Conservation (phyloP, 2,329 filamentous ascomycete genomes). For the Cercospora berteroae region DNA sequence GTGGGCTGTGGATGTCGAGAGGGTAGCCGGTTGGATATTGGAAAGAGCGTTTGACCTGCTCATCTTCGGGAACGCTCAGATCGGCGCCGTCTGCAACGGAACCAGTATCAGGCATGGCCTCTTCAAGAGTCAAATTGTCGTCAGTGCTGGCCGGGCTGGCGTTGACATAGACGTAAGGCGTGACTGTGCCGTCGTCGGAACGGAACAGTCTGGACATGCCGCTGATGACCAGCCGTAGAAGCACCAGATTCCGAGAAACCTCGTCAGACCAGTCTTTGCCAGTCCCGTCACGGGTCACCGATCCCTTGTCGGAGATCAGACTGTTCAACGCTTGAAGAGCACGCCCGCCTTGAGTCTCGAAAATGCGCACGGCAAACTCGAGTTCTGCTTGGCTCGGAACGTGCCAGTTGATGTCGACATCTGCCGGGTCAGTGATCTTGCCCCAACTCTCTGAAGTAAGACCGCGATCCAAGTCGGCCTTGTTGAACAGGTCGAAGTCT, state of each 20-base stretch:
- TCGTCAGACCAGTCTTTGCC: slow-evolving; percentile 99
- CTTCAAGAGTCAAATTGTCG: slow-evolving; percentile 32
- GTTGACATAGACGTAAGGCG: slow-evolving; percentile 43
- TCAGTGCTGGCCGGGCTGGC: slow-evolving; percentile 54
- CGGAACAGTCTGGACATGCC: slow-evolving; percentile 90
- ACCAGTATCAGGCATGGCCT: slow-evolving; percentile 32
- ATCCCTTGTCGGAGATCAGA: slow-evolving; percentile 77
- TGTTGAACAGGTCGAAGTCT: slow-evolving; percentile 84
- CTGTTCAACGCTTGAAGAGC: slow-evolving; percentile 72
- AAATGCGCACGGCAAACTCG: slow-evolving; percentile 83
- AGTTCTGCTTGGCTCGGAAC: slow-evolving; percentile 76
- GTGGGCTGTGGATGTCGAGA: slow-evolving; percentile 60
- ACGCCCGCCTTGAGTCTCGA: slow-evolving; percentile 75
- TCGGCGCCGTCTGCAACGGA: slow-evolving; percentile 49
- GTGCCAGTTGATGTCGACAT: slow-evolving; percentile 88
- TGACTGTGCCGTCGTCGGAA: slow-evolving; percentile 51
- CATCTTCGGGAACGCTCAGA: slow-evolving; percentile 69
- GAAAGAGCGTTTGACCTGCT: slow-evolving; percentile 81
- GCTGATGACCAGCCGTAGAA: slow-evolving; percentile 83
- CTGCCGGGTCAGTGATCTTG: slow-evolving; percentile 66
- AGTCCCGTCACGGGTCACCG: slow-evolving; percentile 85
- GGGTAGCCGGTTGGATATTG: slow-evolving; percentile 85
- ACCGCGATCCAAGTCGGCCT: slow-evolving; percentile 67
- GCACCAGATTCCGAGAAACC: slow-evolving; percentile 81
- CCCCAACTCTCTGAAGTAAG: slow-evolving; percentile 82